Conservation (phyloP, 805 yeast genomes). For the Candida tammaniensis region DNA sequence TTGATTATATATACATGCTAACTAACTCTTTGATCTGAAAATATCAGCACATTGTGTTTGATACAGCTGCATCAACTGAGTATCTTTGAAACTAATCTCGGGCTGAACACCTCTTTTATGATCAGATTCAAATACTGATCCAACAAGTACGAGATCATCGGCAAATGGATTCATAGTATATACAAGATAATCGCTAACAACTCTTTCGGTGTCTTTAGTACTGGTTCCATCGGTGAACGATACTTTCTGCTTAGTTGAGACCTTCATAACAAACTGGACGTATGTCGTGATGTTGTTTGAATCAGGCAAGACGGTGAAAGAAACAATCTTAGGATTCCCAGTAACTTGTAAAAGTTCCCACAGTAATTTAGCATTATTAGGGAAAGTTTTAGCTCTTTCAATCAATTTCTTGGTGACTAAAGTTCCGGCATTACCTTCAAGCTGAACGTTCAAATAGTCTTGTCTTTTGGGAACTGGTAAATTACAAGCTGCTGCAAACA, state of each 20-base stretch:
- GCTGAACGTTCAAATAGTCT: slow-evolving; percentile 43
- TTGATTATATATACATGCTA: no score
- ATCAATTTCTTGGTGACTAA: slow-evolving; percentile 30
- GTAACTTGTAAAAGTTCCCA: slow-evolving; percentile 80
- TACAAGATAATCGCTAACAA: slow-evolving; percentile 37
- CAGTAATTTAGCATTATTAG: slow-evolving; percentile 55
- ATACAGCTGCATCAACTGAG: slow-evolving; percentile 24
- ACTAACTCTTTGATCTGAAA: no score
- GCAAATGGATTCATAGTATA: slow-evolving; percentile 38
- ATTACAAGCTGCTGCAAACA: slow-evolving; percentile 60
- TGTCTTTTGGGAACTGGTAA: slow-evolving; percentile 27
- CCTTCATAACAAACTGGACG: slow-evolving; percentile 39
- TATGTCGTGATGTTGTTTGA: slow-evolving; percentile 33
- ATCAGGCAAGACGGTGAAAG: slow-evolving; percentile 65
- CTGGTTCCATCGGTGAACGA: slow-evolving; percentile 21
- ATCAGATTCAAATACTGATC: slow-evolving; percentile 38
- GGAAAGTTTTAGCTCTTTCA: slow-evolving; percentile 41
- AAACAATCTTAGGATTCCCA: slow-evolving; percentile 66
- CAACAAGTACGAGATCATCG: slow-evolving; percentile 37
- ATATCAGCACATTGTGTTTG: slow-evolving; percentile 37
- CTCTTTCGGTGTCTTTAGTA: slow-evolving; percentile 20
- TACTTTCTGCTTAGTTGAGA: slow-evolving; percentile 36
- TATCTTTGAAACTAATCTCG: slow-evolving; percentile 21
- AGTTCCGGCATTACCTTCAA: slow-evolving; percentile 33
- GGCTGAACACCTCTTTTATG: slow-evolving; percentile 37